Evolutionary conservation across 495 filamentous ascomycete species (phyloP).

Genomic region (Penicillium canescens): DNA sequence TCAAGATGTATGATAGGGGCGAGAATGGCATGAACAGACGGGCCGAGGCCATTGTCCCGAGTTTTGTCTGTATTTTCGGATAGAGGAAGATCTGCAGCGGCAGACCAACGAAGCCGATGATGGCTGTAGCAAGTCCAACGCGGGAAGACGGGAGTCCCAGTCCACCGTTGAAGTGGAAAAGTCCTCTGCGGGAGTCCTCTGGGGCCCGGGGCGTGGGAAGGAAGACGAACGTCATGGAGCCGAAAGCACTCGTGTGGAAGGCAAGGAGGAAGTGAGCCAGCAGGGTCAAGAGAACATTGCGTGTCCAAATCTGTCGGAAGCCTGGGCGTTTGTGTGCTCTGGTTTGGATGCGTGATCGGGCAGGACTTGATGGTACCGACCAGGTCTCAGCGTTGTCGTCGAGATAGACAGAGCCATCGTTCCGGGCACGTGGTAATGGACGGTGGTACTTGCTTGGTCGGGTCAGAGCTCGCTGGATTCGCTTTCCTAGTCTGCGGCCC

Average conservation of each 20-base stretch:
- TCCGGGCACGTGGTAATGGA: conserved; percentile 23
- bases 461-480: conserved; percentile 34
- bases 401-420: conserved; percentile 33
- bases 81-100: conserved; percentile 71
- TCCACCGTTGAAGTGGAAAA: conserved; percentile 71
- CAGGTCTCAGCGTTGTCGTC: conserved; percentile 28
- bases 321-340: conserved; percentile 37
- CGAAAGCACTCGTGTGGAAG: conserved; percentile 76
- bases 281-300: conserved; percentile 61
- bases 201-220: conserved; percentile 63
- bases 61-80: conserved; percentile 55
- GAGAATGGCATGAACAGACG: conserved; percentile 61
- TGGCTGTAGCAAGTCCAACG: conserved; percentile 68
- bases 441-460: conserved; percentile 30
- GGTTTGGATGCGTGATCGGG: conserved; percentile 15
- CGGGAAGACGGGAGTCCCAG: conserved; percentile 66
- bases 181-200: conserved; percentile 41
- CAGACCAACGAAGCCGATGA: conserved; percentile 71
- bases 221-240: conserved; percentile 71
- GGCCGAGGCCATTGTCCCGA: conserved; percentile 65
- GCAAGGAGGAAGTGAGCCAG: conserved; percentile 65
- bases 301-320: conserved; percentile 62
- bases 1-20: conserved; percentile 62
- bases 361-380: conserved; percentile 30
- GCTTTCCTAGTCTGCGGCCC: conserved; percentile 49